These are phyloP conservation scores for Annona cherimola DNA, from an alignment of 164 flowering plant genomes.

Conservation along the genomic window DNA sequence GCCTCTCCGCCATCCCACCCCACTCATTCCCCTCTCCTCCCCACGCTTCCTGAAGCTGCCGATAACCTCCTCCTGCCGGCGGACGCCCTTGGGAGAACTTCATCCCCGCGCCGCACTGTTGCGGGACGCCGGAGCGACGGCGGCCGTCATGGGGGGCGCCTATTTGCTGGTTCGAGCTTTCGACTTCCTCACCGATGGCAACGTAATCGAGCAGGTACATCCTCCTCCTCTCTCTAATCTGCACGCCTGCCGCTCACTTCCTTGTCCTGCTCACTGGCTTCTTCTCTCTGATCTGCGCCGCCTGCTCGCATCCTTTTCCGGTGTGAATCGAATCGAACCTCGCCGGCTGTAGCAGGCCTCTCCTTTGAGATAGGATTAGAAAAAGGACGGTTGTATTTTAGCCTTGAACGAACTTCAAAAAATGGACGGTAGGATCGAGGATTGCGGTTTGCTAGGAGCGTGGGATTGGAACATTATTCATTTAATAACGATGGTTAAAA, in stretches of 20 bases:
- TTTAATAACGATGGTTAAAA: no score
- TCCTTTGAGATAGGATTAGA: no score
- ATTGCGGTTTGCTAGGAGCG: no score
- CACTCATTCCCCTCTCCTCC: background rate
- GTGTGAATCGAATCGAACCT: no score
- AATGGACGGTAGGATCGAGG: no score
- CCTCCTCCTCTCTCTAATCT: background rate
- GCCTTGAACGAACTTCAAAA: no score
- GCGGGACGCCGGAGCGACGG: slow-evolving; percentile 66
- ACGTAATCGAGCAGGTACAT: slow-evolving; percentile 56
- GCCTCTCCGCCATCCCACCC: background rate
- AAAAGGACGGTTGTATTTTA: no score
- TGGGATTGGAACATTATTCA: no score
- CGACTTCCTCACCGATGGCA: slow-evolving; percentile 47
- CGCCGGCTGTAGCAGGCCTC: no score
- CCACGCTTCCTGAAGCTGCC: background rate
- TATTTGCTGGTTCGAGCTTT: slow-evolving; percentile 57
- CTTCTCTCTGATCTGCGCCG: background rate
- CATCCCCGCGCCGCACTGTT: slow-evolving; percentile 7
- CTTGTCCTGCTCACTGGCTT: background rate
- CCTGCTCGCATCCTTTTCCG: background rate
- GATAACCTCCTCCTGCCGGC: background rate
- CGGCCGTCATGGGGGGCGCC: slow-evolving; percentile 49
- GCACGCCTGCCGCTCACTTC: background rate
- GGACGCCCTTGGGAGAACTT: background rate